Conservation (phyloP, 2,329 filamentous ascomycete species). For the Helicocarpus griseus region DNA sequence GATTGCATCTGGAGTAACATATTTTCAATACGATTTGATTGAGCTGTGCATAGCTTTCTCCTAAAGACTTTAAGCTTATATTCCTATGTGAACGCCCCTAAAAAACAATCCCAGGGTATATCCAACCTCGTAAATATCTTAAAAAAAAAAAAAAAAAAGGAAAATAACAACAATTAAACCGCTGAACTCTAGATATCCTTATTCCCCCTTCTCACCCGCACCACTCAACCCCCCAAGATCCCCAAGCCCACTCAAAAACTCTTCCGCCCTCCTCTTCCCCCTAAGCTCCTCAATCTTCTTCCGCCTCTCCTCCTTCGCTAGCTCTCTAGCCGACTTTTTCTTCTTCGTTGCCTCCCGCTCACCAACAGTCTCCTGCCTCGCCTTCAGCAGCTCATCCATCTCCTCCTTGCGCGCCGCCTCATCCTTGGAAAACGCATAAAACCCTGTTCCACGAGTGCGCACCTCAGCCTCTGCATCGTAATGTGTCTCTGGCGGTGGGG, state of each 20-base stretch:
- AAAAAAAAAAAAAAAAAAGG: not conserved
- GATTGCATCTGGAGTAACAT: not conserved
- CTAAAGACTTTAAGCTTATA: not conserved
- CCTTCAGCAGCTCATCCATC: constrained; percentile 63
- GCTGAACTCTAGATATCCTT: not conserved
- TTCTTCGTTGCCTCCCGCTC: constrained; percentile 48
- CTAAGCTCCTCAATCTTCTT: constrained; percentile 41
- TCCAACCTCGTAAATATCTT: not conserved
- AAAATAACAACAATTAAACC: not conserved
- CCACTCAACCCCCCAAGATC: constrained; percentile 26
- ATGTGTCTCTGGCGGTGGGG: constrained; percentile 69
- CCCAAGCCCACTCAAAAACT: constrained; percentile 54
- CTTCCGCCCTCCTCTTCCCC: constrained; percentile 60
- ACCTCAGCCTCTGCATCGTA: constrained; percentile 82
- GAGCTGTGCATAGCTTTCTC: not conserved
- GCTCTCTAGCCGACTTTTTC: constrained; percentile 48
- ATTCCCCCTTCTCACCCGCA: not conserved
- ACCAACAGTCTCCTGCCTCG: constrained; percentile 59
- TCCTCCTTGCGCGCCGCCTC: constrained; percentile 57
- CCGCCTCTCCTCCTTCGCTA: constrained; percentile 52
- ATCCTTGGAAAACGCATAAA: constrained; percentile 80
- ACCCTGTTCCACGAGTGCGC: constrained; percentile 77
- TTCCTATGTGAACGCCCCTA: not conserved
- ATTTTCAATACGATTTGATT: not conserved
- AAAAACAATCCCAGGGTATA: not conserved